Evolutionary conservation across 2,329 filamentous ascomycete species (phyloP), one percentile per base, ranked within the genome.

Genomic region (Ascochyta pisi): DNA sequence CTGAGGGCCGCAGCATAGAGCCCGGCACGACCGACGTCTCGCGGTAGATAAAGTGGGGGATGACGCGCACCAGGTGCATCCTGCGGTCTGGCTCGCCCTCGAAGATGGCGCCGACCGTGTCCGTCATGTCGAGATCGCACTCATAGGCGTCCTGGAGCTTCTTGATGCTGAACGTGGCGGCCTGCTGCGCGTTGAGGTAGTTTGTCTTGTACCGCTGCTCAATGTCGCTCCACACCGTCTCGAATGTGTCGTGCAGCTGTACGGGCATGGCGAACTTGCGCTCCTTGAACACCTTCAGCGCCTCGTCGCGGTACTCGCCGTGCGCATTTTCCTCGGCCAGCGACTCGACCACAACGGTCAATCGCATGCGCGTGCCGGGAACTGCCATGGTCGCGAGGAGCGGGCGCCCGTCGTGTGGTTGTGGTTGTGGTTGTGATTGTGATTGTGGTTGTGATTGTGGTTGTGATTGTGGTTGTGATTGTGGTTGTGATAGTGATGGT

Each of bases 91-190:
- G 54, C 42, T 73, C 69, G 46, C 61, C 65, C 37, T 67, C 72
- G 48, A 73, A 76, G 34, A 75, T 72, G 47, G 67, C 62, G 37
- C 62, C 57, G 35, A 77, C 73, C 5, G 70, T 73, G 57, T 77
- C 73, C 43, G 64, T 55, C 27, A 76, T 40, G 58, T 73, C 72
- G 19, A 77, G 66, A 48, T 76, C 74, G 63, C 69, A 74, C 45
- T 70, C 71, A 57, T 69, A 69, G 31, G 60, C 67, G 54, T 74
- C 72, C 48, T 74, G 72, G 8, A 77, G 61, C 53, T 73, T 74
- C 54, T 73, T 72, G 65, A 76, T 73, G 35, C 61, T 64, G 57
- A 73, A 76, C 31, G 57, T 52, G 15, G 67, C 49, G n/a, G 49
- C 54, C 27, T 57, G 54, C 8, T 40, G 48, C 22, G 54, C 12